These are phyloP conservation scores for Saccharum officinarum DNA, from an alignment of 176 grass and related monocot genomes.

Conservation along the genomic window DNA sequence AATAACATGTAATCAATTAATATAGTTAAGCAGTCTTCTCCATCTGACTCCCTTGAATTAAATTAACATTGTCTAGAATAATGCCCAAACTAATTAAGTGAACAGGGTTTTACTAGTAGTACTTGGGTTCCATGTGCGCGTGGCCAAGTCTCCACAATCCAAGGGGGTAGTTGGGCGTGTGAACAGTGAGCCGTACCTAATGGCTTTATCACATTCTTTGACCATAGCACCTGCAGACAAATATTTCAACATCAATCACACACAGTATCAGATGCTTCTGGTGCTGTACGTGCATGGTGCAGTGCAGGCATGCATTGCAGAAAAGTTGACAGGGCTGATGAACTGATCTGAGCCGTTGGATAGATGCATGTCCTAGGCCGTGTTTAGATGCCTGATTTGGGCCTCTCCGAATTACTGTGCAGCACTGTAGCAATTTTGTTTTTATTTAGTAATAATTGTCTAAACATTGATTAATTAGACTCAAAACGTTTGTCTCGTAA, in stretches of 20 bases:
- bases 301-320: not conserved
- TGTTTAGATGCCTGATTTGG: no score
- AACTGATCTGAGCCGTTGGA: not conserved
- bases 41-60: no score
- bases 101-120: not conserved
- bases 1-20: no score
- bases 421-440: no score
- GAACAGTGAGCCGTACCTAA: not conserved
- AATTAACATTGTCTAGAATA: not conserved
- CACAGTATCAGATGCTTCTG: not conserved
- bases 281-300: not conserved
- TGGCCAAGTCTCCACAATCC: not conserved
- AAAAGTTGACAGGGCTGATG: not conserved
- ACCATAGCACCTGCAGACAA: not conserved
- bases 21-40: no score
- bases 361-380: not conserved
- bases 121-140: not conserved
- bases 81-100: not conserved
- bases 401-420: no score
- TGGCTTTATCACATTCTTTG: not conserved
- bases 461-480: no score
- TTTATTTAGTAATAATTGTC: no score
- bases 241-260: not conserved
- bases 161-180: not conserved
- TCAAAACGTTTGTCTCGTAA: no score